Base-by-base conservation (phyloP, 305 asterid genomes). In the Fraxinus angustifolia region DNA sequence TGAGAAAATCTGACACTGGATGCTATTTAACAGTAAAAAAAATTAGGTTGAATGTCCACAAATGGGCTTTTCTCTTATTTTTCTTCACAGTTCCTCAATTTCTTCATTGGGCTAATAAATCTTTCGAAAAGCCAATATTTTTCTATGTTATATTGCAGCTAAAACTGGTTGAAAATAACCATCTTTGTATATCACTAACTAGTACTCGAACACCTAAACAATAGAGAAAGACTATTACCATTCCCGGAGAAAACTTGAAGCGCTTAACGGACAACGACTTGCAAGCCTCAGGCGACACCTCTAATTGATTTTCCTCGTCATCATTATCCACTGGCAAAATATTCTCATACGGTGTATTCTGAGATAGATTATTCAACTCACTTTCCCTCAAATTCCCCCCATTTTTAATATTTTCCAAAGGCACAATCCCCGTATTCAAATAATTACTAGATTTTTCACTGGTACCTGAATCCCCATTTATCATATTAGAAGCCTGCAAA, bases 221-320 rank as follows among this genome's bases (percentile, higher is more conserved):
- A 31, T 34, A 2, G 28, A 78, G 35, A 4, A 19, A 65, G 16
- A 78, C 14, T 21, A 85, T 82, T 88, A 94, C 98, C 99, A 96
- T 96, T 88, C 99, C 99, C 23, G 97, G 99, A 23, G 99, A 96
- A 89, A 96, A 96, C 88, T 96, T 96, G 91, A 91, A 88, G 28
- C 99, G 91, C 86, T 96, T 96, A 42, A 88, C 81, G 7, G 94
- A 84, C 62, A 75, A 73, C 1, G 89, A 85, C 86, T 89, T 91
- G 80, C 85, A 89, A 78, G 87, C 78, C 89, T 94, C 99, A 0
- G 98, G 99, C 5, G 99, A 89, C 75, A 86, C 93, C 83, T 92
- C 94, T 79, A 76, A 42, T 38, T 76, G 90, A 76, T 90, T 83
- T 56, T 68, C 91, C 81, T 85, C 90, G 48, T 58, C 87, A 72